Evolutionary conservation across 2,329 filamentous ascomycete species (phyloP).

Genomic region (Venturia carpophila): DNA sequence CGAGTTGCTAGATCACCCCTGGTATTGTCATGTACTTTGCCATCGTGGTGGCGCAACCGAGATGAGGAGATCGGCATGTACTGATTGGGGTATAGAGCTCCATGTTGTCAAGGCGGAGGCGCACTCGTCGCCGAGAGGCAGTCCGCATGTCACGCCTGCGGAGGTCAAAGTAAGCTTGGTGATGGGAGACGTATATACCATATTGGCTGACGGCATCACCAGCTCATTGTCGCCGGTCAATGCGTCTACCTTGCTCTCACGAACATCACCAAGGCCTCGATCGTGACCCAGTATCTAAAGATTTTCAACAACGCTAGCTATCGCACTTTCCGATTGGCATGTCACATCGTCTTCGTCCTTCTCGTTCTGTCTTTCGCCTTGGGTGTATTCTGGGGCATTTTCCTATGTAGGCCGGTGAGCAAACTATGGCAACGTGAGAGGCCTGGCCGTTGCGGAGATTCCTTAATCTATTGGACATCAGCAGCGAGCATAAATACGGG

Average conservation of each 20-base stretch:
- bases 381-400: conserved; percentile 15
- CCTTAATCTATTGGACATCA: conserved; percentile 9
- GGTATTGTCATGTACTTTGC: background rate
- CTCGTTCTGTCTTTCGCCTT: background rate
- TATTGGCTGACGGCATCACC: conserved; percentile 9
- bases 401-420: conserved; percentile 13
- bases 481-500: conserved; percentile 14
- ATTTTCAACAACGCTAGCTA: conserved; percentile 19
- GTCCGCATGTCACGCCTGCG: background rate
- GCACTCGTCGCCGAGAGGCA: conserved; percentile 3
- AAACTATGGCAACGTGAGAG: conserved; percentile 12
- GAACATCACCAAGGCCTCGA: conserved; percentile 29
- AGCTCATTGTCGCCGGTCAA: conserved; percentile 29
- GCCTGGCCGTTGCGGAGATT: conserved; percentile 12
- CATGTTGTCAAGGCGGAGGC: conserved; percentile 22
- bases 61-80: conserved; percentile 15
- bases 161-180: conserved; percentile 6
- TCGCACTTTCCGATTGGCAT: conserved; percentile 25
- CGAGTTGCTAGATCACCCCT: background rate
- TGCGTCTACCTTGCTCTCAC: conserved; percentile 28
- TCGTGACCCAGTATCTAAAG: conserved; percentile 28
- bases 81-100: conserved; percentile 26
- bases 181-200: conserved; percentile 20
- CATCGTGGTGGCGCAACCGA: background rate
- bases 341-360: background rate